A percentile compares a stretch with the other conserved stretches of the same genome.
phyloP scores from a whole-genome alignment of 495 filamentous ascomycete genomes.

The Tuber melanosporum region DNA sequence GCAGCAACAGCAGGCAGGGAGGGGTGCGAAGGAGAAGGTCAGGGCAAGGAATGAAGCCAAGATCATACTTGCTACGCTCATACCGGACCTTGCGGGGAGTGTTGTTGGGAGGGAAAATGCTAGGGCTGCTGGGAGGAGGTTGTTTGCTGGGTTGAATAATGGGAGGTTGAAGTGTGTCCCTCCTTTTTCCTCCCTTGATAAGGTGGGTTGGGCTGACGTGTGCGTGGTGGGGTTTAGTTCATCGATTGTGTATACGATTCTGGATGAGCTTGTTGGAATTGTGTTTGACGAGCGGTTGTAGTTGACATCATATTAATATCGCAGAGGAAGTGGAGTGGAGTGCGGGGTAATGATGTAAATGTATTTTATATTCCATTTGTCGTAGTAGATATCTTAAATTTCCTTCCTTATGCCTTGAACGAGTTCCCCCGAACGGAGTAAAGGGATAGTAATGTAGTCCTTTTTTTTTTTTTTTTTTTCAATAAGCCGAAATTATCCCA shows the following conservation, averaged over 20 bases:
- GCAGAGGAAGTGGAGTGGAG: neutral
- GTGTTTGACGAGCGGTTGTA: slow-evolving; percentile 51
- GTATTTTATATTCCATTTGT: neutral
- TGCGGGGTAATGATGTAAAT: neutral
- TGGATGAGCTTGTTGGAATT: slow-evolving; percentile 71
- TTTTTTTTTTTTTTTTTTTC: too few species aligned
- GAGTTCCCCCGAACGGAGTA: neutral
- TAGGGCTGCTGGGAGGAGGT: slow-evolving; percentile 68
- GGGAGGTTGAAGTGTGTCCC: slow-evolving; percentile 57
- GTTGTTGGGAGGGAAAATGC: slow-evolving; percentile 81
- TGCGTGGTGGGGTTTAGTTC: slow-evolving; percentile 49
- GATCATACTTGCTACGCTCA: slow-evolving; percentile 69
- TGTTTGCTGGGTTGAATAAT: slow-evolving; percentile 81
- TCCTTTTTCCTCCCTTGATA: neutral
- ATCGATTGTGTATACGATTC: slow-evolving; percentile 67
- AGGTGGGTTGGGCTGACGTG: slow-evolving; percentile 22
- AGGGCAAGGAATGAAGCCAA: slow-evolving; percentile 68
- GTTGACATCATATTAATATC: neutral
- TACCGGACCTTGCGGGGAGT: slow-evolving; percentile 71
- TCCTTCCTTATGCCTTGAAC: neutral
- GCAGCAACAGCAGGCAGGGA: slow-evolving; percentile 50
- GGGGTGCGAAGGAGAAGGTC: slow-evolving; percentile 53
- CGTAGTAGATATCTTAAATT: neutral
- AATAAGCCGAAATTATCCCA: too few species aligned
- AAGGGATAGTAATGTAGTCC: neutral